Base-by-base conservation (phyloP, 2,329 filamentous ascomycete genomes). In the Phaeosphaeriaceae sp. region DNA sequence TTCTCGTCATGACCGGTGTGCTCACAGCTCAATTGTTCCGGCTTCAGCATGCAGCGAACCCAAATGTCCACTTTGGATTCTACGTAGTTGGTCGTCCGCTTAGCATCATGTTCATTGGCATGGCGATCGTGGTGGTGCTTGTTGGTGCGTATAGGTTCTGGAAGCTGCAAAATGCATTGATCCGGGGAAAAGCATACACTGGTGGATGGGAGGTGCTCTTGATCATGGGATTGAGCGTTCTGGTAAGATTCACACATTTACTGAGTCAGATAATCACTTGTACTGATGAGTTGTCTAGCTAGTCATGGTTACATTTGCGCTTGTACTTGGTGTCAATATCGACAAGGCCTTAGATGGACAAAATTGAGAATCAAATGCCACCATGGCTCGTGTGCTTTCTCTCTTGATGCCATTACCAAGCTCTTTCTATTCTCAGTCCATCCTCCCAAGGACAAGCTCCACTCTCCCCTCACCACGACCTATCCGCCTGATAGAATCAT, bases 21-120 rank as follows among this genome's bases (percentile, higher is more conserved):
- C 67, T 86, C 2, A 83, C 89, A 25, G 86, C 89, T 0, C 90
- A 92, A 69, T 83, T 92, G 7, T 91, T 91, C 66, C 82, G 84
- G 20, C 79, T 89, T 3, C 83, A 89, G 67, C 81, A 86, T 27
- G 71, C 80, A 24, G 69, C 80, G 9, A 68, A 76, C 17, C 79
- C 77, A 1, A 66, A 78, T 40, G 74, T 76, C 2, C 75, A 78
- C 11, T 84, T 90, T 57, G 86, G 86, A 1, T 91, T 87, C 70
- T 85, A 82, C 58, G 75, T 82, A 11, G 78, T 90, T 2, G 88
- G 88, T 2, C 84, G 85, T 54, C 88, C 89, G 0, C 75, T 92
- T 4, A 76, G 82, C 3, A 81, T 77, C 11, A 73, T 81, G 6
- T 82, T 84, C 52, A 83, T 86, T 41, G 71, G 57, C 41, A 74